Conservation (phyloP, 2,329 filamentous ascomycete genomes). For the Paraphoma sp. region DNA sequence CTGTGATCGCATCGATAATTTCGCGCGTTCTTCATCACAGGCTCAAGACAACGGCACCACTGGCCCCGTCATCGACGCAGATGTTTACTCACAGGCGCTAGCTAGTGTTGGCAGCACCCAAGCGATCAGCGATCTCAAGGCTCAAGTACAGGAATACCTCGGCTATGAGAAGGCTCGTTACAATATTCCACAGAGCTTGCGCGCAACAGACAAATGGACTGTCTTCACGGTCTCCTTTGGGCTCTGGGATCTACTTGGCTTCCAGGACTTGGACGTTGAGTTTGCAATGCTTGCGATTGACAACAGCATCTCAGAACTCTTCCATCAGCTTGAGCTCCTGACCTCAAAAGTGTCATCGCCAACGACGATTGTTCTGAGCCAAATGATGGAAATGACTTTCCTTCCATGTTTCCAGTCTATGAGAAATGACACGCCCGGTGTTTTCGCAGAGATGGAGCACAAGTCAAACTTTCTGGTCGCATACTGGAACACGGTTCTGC, state of each 20-base stretch:
- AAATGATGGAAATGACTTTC: conserved; percentile 45
- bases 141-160: conserved; percentile 47
- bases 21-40: conserved; percentile 40
- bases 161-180: conserved; percentile 27
- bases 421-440: conserved; percentile 25
- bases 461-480: conserved; percentile 39
- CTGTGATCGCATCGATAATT: conserved; percentile 47
- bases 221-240: conserved; percentile 48
- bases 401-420: conserved; percentile 40
- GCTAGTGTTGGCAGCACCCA: conserved; percentile 20
- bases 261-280: conserved; percentile 34
- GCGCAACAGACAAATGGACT: conserved; percentile 35
- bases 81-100: conserved; percentile 35
- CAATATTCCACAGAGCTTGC: conserved; percentile 23
- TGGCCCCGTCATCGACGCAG: conserved; percentile 41
- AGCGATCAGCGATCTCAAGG: conserved; percentile 42
- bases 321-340: conserved; percentile 42
- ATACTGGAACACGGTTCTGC: conserved; percentile 46
- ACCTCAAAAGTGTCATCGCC: conserved; percentile 31
- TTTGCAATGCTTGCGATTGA: conserved; percentile 39
- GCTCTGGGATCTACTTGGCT: conserved; percentile 46
- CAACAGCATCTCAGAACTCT: conserved; percentile 40
- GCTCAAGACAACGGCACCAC: conserved; percentile 21
- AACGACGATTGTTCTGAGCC: conserved; percentile 39
- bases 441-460: conserved; percentile 44